Conservation (phyloP, 2,329 filamentous ascomycete species). For the Microdochium trichocladiopsis region DNA sequence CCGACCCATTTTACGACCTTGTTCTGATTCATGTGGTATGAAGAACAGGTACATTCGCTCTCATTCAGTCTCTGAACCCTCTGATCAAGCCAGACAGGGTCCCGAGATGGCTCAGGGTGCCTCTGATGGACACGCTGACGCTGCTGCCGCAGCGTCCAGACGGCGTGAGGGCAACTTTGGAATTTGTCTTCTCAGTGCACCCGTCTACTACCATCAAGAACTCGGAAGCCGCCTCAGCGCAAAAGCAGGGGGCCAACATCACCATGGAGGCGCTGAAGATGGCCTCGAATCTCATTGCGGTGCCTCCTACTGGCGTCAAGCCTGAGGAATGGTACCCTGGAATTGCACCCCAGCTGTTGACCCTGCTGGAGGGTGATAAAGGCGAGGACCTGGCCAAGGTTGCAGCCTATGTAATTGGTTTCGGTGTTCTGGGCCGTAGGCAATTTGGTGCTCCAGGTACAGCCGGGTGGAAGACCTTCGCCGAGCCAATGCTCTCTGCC, state of each 20-base stretch:
- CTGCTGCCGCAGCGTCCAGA: slow-evolving; percentile 52
- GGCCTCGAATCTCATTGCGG: slow-evolving; percentile 53
- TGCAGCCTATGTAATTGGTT: slow-evolving; percentile 56
- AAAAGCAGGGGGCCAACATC: slow-evolving; percentile 55
- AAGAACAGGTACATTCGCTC: slow-evolving; percentile 37
- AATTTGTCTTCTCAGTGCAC: slow-evolving; percentile 66
- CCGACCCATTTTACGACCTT: not conserved
- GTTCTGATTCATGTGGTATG: slow-evolving; percentile 9
- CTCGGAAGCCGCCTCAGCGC: slow-evolving; percentile 32
- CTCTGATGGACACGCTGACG: slow-evolving; percentile 51
- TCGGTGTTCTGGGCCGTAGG: slow-evolving; percentile 59
- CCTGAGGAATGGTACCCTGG: slow-evolving; percentile 53
- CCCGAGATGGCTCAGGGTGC: slow-evolving; percentile 52
- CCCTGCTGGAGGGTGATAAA: slow-evolving; percentile 53
- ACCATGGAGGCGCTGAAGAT: slow-evolving; percentile 62
- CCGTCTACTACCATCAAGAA: slow-evolving; percentile 38
- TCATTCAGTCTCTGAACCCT: slow-evolving; percentile 55
- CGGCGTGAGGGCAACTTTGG: slow-evolving; percentile 60
- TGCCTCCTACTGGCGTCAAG: slow-evolving; percentile 46
- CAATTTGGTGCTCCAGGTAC: slow-evolving; percentile 55
- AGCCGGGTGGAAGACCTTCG: slow-evolving; percentile 57
- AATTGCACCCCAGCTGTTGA: slow-evolving; percentile 53
- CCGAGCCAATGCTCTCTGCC: slow-evolving; percentile 45
- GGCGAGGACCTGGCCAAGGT: slow-evolving; percentile 51
- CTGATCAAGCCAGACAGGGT: slow-evolving; percentile 54